These are phyloP conservation scores for Penicillium sclerotigenum DNA, from an alignment of 2,329 filamentous ascomycete genomes.

Conservation along the genomic window DNA sequence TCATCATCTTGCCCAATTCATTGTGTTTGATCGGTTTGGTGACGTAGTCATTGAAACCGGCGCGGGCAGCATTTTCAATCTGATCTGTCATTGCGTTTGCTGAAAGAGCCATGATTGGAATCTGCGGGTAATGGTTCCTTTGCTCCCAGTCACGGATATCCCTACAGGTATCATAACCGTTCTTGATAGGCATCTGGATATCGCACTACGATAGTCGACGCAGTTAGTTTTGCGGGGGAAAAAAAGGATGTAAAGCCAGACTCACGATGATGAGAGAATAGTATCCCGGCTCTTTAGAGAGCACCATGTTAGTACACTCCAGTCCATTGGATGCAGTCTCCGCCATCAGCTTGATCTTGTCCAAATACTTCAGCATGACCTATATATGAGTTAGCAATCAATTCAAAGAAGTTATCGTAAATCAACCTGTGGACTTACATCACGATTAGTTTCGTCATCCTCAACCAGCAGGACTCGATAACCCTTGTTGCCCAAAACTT, in stretches of 20 bases:
- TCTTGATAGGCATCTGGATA: slow-evolving; percentile 52
- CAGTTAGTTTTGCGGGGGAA: slow-evolving; percentile 1
- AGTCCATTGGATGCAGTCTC: slow-evolving; percentile 48
- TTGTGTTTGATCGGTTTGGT: slow-evolving; percentile 52
- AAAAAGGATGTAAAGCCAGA: not conserved
- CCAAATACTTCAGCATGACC: slow-evolving; percentile 50
- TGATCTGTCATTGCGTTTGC: slow-evolving; percentile 52
- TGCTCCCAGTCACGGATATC: slow-evolving; percentile 48
- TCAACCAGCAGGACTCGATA: slow-evolving; percentile 48
- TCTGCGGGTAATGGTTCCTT: slow-evolving; percentile 45
- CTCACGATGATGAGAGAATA: slow-evolving; percentile 50
- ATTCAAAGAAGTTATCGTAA: not conserved
- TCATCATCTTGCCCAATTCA: slow-evolving; percentile 50
- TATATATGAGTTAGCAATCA: slow-evolving; percentile 23
- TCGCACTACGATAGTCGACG: slow-evolving; percentile 39
- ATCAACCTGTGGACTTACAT: slow-evolving; percentile 38
- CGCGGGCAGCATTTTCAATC: slow-evolving; percentile 45
- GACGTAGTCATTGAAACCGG: slow-evolving; percentile 50
- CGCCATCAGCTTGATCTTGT: slow-evolving; percentile 47
- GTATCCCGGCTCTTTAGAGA: slow-evolving; percentile 47
- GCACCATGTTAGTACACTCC: slow-evolving; percentile 48
- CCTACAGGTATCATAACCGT: slow-evolving; percentile 48
- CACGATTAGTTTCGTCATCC: slow-evolving; percentile 50
- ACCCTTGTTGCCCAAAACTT: slow-evolving; percentile 47
- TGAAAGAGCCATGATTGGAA: slow-evolving; percentile 50